Percentiles rank a stretch among this genome's conserved stretches.
These are phyloP conservation scores for Penicillium aurantiogriseum DNA, from an alignment of 2,329 filamentous ascomycete species.

Conservation along the genomic window DNA sequence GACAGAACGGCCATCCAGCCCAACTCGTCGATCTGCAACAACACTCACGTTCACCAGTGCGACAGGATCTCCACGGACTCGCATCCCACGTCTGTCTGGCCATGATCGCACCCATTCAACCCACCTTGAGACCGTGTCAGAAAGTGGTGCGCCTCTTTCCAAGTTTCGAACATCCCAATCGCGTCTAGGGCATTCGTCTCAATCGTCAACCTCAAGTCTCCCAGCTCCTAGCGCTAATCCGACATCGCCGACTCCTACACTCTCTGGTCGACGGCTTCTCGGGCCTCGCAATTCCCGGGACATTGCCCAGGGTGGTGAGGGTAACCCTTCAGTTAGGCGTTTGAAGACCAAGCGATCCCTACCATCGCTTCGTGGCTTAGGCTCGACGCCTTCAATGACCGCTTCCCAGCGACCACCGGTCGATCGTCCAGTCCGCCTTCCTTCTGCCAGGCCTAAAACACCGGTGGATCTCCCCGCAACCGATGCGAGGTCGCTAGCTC, in stretches of 20 bases:
- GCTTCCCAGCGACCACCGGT: slow-evolving; percentile 39
- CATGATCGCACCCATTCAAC: slow-evolving; percentile 71
- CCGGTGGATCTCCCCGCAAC: slow-evolving; percentile 60
- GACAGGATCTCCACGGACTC: slow-evolving; percentile 57
- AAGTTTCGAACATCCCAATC: slow-evolving; percentile 65
- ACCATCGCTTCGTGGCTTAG: slow-evolving; percentile 53
- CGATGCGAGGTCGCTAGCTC: slow-evolving; percentile 44
- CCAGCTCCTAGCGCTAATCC: slow-evolving; percentile 61
- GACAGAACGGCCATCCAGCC: slow-evolving; percentile 65
- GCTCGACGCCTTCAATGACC: slow-evolving; percentile 31
- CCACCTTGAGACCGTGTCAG: slow-evolving; percentile 82
- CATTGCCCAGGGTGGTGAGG: slow-evolving; percentile 41
- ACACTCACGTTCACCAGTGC: slow-evolving; percentile 92
- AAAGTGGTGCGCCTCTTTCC: slow-evolving; percentile 72
- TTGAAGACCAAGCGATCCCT: slow-evolving; percentile 62
- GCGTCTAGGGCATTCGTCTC: slow-evolving; percentile 64
- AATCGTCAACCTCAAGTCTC: slow-evolving; percentile 66
- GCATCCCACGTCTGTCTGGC: slow-evolving; percentile 73
- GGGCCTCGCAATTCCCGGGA: slow-evolving; percentile 43
- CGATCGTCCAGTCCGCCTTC: slow-evolving; percentile 36
- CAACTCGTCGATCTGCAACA: slow-evolving; percentile 69
- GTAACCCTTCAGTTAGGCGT: slow-evolving; percentile 54
- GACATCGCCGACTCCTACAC: slow-evolving; percentile 56
- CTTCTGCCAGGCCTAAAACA: slow-evolving; percentile 60
- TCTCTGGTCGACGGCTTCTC: slow-evolving; percentile 62